These are phyloP conservation scores for Parachaetomium inaequale DNA, from an alignment of 495 filamentous ascomycete species.

Conservation along the genomic window DNA sequence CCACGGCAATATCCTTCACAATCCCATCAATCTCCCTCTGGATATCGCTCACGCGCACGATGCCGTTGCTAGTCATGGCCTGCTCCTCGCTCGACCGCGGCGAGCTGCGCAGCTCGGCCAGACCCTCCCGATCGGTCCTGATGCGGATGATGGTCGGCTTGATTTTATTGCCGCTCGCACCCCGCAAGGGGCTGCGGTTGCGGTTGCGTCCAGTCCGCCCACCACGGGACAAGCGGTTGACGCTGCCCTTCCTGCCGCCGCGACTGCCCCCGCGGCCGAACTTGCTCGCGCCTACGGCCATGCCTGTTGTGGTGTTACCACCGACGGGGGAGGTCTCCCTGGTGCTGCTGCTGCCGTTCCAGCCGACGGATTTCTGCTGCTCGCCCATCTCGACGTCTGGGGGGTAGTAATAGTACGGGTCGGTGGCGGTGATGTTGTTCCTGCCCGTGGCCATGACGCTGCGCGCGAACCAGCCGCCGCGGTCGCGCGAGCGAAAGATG, in stretches of 20 bases:
- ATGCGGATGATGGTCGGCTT: slow-evolving; percentile 31
- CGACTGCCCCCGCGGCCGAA: slow-evolving; percentile 25
- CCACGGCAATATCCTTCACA: slow-evolving; percentile 30
- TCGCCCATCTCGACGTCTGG: slow-evolving; percentile 27
- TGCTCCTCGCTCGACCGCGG: slow-evolving; percentile 43
- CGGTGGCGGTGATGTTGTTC: background rate
- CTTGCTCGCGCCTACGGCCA: slow-evolving; percentile 1
- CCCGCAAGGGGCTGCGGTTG: no score
- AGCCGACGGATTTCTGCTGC: slow-evolving; percentile 25
- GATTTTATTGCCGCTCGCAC: slow-evolving; percentile 10
- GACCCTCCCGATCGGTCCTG: slow-evolving; percentile 21
- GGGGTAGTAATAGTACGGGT: background rate
- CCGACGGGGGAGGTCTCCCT: background rate
- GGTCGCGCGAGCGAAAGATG: slow-evolving; percentile 34
- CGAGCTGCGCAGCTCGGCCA: slow-evolving; percentile 37
- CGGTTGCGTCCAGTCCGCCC: background rate
- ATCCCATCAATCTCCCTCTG: slow-evolving; percentile 35
- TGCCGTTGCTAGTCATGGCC: slow-evolving; percentile 44
- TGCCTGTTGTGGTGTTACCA: background rate
- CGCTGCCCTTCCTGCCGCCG: slow-evolving; percentile 21
- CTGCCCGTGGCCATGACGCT: slow-evolving; percentile 23
- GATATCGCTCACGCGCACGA: slow-evolving; percentile 42
- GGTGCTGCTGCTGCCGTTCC: no score
- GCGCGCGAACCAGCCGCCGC: slow-evolving; percentile 40
- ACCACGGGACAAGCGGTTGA: background rate